A percentile compares a stretch with the other conserved stretches of the same genome.
These are phyloP conservation scores for Ensete ventricosum DNA, from an alignment of 176 grass and related monocot genomes.

Conservation along the genomic window DNA sequence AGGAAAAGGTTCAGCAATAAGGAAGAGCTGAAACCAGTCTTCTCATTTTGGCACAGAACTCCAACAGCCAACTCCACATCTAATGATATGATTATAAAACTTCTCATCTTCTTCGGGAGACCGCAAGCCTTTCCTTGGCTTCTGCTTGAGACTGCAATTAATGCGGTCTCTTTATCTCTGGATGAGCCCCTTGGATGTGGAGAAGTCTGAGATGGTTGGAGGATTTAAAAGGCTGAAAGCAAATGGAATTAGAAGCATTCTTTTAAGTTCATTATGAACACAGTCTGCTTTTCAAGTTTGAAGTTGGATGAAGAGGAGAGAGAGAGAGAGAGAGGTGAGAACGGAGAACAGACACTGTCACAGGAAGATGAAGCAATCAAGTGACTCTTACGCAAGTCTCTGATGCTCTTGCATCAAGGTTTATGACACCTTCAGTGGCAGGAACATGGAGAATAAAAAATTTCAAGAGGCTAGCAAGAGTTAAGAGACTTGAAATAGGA, in stretches of 20 bases:
- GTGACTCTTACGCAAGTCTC: neutral
- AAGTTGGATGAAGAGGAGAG: neutral
- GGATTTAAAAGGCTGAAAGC: too few relatives aligned
- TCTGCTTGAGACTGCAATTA: slow-evolving; percentile 32
- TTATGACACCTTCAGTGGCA: neutral
- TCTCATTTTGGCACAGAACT: slow-evolving; percentile 54
- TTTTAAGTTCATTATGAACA: too few relatives aligned
- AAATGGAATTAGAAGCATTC: too few relatives aligned
- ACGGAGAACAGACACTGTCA: too few relatives aligned
- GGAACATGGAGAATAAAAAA: neutral
- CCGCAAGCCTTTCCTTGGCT: slow-evolving; percentile 54
- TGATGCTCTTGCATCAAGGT: neutral
- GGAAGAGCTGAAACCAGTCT: slow-evolving; percentile 9
- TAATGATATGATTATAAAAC: slow-evolving; percentile 42
- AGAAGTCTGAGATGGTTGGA: too few relatives aligned
- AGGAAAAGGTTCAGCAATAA: neutral
- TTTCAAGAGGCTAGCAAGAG: neutral
- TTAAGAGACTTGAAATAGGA: neutral
- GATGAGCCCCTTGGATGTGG: too few relatives aligned
- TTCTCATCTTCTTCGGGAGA: slow-evolving; percentile 54
- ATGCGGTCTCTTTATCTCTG: slow-evolving; percentile 21
- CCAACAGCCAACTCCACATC: slow-evolving; percentile 59
- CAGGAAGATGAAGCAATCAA: neutral
- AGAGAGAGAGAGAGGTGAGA: neutral
- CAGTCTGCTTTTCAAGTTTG: too few relatives aligned